Evolutionary conservation across 2,329 filamentous ascomycete species (phyloP).

Genomic region (Fusarium marasasianum): DNA sequence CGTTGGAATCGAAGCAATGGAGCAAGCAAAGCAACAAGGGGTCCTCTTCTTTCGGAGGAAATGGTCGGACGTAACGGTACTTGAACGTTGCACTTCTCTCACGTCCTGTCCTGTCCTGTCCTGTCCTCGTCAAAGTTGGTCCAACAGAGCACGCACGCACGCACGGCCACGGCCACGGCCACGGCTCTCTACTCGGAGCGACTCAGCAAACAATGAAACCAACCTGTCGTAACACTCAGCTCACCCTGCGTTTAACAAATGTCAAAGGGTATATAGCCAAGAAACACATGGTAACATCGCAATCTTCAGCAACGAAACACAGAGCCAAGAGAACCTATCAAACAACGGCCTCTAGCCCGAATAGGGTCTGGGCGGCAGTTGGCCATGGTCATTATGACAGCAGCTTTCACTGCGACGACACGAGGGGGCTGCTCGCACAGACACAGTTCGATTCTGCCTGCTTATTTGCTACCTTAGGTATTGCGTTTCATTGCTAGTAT

Average conservation of each 20-base stretch:
- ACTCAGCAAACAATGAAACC: not conserved
- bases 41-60: slow-evolving; percentile 6
- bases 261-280: not conserved
- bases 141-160: not conserved
- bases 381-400: slow-evolving; percentile 29
- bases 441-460: slow-evolving; percentile 6
- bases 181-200: not conserved
- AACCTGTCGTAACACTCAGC: not conserved
- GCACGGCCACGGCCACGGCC: not conserved
- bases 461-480: not conserved
- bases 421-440: slow-evolving; percentile 19
- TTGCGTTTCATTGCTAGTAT: slow-evolving; percentile 8
- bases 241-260: not conserved
- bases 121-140: not conserved
- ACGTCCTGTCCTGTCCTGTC: not conserved
- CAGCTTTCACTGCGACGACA: not conserved
- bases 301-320: slow-evolving; percentile 23
- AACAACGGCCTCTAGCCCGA: slow-evolving; percentile 29
- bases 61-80: not conserved
- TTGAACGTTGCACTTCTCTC: slow-evolving; percentile 1
- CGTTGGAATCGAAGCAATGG: not conserved
- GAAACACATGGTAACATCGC: slow-evolving; percentile 18
- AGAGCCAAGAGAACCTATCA: slow-evolving; percentile 23
- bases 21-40: slow-evolving; percentile 11
- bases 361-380: slow-evolving; percentile 23